Evolutionary conservation across 768 basidiomycete species (phyloP), one percentile per base, ranked within the genome.

Genomic region (Termitomyces heimii): DNA sequence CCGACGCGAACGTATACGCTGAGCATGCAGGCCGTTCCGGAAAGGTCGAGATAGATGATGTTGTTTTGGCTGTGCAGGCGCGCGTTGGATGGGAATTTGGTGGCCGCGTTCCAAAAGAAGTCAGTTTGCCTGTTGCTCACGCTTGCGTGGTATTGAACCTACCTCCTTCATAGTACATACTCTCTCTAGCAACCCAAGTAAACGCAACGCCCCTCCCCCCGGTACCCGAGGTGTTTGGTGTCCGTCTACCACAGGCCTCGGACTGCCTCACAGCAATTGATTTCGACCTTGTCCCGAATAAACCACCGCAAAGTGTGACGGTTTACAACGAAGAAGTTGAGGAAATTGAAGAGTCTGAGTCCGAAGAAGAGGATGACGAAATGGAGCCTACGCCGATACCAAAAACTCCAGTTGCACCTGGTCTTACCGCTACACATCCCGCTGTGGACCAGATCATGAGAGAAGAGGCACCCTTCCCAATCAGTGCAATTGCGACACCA

Each of bases 41-140:
- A 57, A 92, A 88, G 73, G 77, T 94, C 54, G 91, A 92, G 61
- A 82, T 86, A 77, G 91, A 94, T 60, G 92, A 94, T 70, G 75
- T 90, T 47, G 80, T 82, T 4, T 77, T 94, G 40, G 89, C 91
- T 2, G 86, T 92, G 5, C 92, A 94, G 69, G 90, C 91, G 6
- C 84, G 92, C 56, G 92, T 94, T 4, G 92, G 92, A 43, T 94
- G 92, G 92, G 92, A 94, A 70, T 89, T 92, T 68, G 92, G 91
- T 24, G 92, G 92, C 6, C 80, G 91, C 39, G 83, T 94, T 29
- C 92, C 92, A 3, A 93, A 93, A 73, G 92, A 94, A 83, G 92
- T 93, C 56, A 29, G 75, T 70, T 26, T 22, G 14, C 48, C 43
- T 49, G 55, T 56, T 44, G 31, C 44, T 55, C 24, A n/a, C 13